Base-by-base conservation (phyloP, 169 alveolate genomes). In the Plasmodium vinckei region DNA sequence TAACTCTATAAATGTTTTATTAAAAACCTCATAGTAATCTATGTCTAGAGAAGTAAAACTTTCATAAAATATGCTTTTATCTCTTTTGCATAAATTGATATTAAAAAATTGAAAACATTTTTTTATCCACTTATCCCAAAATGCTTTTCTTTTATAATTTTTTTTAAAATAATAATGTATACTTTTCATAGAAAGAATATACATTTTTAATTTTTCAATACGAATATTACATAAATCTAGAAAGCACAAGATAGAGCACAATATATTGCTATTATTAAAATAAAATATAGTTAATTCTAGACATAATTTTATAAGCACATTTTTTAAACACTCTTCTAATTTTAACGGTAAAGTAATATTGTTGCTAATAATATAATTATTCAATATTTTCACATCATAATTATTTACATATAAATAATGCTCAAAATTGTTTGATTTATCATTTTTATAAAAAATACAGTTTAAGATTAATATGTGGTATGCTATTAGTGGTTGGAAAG, bases 401-500 rank as follows among this genome's bases (percentile, higher is more conserved):
- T 61, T 61, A 61, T 73, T 73, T n/a, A 60, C 63, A 61, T n/a
- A 61, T 46, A 73, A 65, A 47, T 73, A 73, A 46, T 19, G 12
- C 15, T 33, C 21, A 23, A 63, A 17, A 53, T 73, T 54, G 10
- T 10, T 54, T 73, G 63, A 49, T 39, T 51, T 63, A 12, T 49
- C 46, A 25, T 73, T 9, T 44, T n/a, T 47, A 68, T 73, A 73
- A 17, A 44, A 65, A 17, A 61, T 51, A 6, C 46, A 49, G n/a
- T 73, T 73, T 6, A 73, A 21, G 9, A 63, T 73, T 65, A 73
- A 65, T 23, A 73, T 73, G 44, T 73, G 88, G 42, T 73, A 73
- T 6, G 88, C 88, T 73, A 73, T 68, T 65, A 73, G 49, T 1
- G 88, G 88, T 33, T 73, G 88, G 25, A 72, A 73, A 19, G 56